Evolutionary conservation across 179 eudicot genomes (phyloP), one percentile per base, ranked within the genome.

Genomic region (Silene vulgaris): DNA sequence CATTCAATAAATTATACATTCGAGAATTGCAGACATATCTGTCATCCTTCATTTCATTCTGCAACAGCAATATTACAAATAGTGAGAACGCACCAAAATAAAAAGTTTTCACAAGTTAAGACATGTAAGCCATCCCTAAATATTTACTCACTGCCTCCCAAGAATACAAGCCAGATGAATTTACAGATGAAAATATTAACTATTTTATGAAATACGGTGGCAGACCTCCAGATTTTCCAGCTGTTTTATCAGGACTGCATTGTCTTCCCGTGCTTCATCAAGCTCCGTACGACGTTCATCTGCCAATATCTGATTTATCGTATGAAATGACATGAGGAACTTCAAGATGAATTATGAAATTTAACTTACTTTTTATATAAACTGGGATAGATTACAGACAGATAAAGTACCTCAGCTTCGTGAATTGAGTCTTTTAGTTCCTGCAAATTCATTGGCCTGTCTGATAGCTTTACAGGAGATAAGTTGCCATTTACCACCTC

Each of bases 241-340:
- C 84, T 92, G 99, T 83, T 92, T 93, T 75, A 85, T 81, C 75
- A 92, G 86, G 67, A 76, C 76, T 23, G 56, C 61, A 79, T 92
- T 88, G 77, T 88, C 91, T 67, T 92, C 95, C 29, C 80, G 91
- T 69, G 96, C 90, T 78, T 92, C 93, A 88, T 92, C 87, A 83
- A 95, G 95, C 87, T 95, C 99, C 63, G 88, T 78, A 77, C 88
- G 88, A 68, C 97, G 96, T 78, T 92, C 97, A 76, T 83, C 89
- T 43, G 95, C 96, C 81, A 95, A 81, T 75, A 90, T 87, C 99
- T 95, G 81, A 82, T 85, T 20, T 52, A 79, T 29, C 66, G 59
- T 74, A 65, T 68, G 76, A 73, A 16, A 60, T 60, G 74, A 75
- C 63, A 59, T 37, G n/a, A 19, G 11, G 20, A 43, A 62, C 2